Evolutionary conservation across 2,329 filamentous ascomycete species (phyloP).

Genomic region (Kalmusia sp.): DNA sequence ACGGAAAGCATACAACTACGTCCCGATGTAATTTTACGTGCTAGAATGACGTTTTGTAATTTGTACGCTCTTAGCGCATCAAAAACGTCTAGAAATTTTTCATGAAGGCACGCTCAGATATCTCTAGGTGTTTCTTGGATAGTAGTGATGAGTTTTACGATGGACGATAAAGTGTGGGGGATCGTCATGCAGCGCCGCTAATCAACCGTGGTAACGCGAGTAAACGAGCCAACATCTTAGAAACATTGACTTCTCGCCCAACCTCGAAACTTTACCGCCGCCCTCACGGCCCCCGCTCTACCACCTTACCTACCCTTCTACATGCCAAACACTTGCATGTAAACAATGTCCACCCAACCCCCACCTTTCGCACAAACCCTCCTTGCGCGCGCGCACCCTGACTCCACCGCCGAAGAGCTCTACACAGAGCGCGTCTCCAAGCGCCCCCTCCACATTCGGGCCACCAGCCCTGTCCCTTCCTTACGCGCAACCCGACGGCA

Average conservation of each 20-base stretch:
- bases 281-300: neutral
- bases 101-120: too few species aligned
- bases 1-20: too few species aligned
- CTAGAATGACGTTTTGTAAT: too few species aligned
- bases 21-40: too few species aligned
- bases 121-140: too few species aligned
- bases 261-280: neutral
- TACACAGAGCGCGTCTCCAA: constrained; percentile 84
- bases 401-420: constrained; percentile 72
- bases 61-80: too few species aligned
- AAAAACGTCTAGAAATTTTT: too few species aligned
- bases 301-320: neutral
- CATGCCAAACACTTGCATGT: neutral
- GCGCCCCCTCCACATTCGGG: constrained; percentile 79
- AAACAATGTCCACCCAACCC: constrained; percentile 30
- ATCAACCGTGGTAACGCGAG: neutral
- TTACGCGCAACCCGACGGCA: constrained; percentile 52
- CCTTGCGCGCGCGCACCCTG: constrained; percentile 79
- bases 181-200: neutral
- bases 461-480: constrained; percentile 71
- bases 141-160: too few species aligned
- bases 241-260: too few species aligned
- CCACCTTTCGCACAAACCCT: constrained; percentile 58
- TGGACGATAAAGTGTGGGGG: too few species aligned
- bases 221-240: neutral